phyloP scores from a whole-genome alignment of 2,329 filamentous ascomycete genomes.

The Colletotrichum eleusines region DNA sequence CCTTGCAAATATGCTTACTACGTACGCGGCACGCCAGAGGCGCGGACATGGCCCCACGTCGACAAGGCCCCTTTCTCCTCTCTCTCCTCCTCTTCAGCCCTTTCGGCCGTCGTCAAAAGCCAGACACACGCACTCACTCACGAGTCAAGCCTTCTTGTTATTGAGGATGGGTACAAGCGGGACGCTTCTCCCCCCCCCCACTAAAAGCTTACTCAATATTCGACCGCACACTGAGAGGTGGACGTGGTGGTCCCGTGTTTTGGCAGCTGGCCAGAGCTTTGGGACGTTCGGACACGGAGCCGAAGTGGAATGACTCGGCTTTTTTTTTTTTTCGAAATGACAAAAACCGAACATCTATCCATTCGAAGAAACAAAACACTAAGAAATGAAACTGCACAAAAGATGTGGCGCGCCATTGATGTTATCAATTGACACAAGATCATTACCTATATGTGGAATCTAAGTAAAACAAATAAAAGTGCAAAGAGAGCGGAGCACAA shows the following conservation, averaged over 20 bases:
- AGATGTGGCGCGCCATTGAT: too few species aligned
- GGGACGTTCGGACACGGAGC: constrained; percentile 3
- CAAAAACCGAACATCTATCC: background rate
- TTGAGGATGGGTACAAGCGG: too few species aligned
- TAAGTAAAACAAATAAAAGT: too few species aligned
- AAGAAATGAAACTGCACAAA: too few species aligned
- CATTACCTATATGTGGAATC: too few species aligned
- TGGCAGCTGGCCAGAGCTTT: background rate
- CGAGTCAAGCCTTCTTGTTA: constrained; percentile 35
- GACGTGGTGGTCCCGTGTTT: too few species aligned
- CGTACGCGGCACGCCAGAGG: too few species aligned
- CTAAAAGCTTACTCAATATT: too few species aligned
- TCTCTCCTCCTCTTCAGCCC: constrained; percentile 29
- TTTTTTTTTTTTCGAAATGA: background rate
- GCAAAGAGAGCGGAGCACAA: background rate
- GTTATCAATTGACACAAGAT: too few species aligned
- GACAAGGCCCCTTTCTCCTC: too few species aligned
- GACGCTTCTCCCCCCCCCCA: too few species aligned
- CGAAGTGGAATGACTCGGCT: background rate
- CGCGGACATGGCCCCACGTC: constrained; percentile 7
- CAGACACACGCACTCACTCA: background rate
- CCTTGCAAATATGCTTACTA: constrained; percentile 15
- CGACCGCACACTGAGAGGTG: too few species aligned
- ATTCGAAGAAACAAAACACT: background rate
- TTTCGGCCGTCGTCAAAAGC: constrained; percentile 18